These are phyloP conservation scores for Aspergillus kassunensis DNA, from an alignment of 495 filamentous ascomycete genomes.

Conservation along the genomic window DNA sequence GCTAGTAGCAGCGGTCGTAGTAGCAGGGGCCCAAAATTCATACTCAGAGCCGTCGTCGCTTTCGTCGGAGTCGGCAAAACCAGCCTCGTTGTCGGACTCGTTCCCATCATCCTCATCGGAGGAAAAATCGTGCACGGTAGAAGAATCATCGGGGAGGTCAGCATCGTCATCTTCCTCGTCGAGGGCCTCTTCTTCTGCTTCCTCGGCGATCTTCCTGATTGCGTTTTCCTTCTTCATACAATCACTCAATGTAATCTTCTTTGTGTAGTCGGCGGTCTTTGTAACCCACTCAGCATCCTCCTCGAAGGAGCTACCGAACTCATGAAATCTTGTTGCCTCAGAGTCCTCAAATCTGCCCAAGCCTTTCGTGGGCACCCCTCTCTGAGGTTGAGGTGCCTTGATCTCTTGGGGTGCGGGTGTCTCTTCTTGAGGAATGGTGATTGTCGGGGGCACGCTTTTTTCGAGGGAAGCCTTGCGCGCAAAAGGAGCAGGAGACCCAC, in stretches of 20 bases:
- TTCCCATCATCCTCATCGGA: constrained; percentile 61
- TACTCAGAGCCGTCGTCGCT: constrained; percentile 71
- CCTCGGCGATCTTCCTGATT: constrained; percentile 81
- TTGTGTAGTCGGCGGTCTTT: constrained; percentile 55
- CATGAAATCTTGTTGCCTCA: constrained; percentile 79
- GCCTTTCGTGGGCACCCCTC: constrained; percentile 36
- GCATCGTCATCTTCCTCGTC: constrained; percentile 63
- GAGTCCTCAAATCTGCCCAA: constrained; percentile 57
- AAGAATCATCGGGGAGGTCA: constrained; percentile 56
- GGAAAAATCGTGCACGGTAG: constrained; percentile 59
- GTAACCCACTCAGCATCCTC: constrained; percentile 85
- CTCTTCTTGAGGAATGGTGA: not conserved
- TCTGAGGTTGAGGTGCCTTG: constrained; percentile 10
- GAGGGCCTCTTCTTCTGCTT: constrained; percentile 82
- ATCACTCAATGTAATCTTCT: constrained; percentile 80
- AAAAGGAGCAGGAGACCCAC: constrained; percentile 45
- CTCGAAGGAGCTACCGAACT: constrained; percentile 79
- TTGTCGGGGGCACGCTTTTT: constrained; percentile 6
- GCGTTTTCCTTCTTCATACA: constrained; percentile 85
- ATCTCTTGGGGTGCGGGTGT: constrained; percentile 4
- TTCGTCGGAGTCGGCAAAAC: constrained; percentile 86
- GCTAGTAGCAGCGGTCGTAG: constrained; percentile 55
- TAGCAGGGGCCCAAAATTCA: constrained; percentile 70
- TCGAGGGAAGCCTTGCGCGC: constrained; percentile 45
- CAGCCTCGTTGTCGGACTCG: constrained; percentile 93